Base-by-base conservation (phyloP, 345 rosid species). In the Ricinus communis region DNA sequence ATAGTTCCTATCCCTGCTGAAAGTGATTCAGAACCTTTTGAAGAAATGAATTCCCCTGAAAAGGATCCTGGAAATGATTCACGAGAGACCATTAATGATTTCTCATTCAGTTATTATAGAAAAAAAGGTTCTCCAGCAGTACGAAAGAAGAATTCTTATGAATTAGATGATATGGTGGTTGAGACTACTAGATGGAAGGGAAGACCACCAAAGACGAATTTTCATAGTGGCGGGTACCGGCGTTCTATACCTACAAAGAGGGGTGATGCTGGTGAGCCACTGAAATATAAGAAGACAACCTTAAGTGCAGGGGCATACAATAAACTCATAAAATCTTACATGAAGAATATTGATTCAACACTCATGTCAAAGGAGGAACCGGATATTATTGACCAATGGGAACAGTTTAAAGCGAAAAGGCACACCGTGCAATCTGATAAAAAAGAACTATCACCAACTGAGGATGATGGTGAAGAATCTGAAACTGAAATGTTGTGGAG, bases 401-500 rank as follows among this genome's bases (percentile, higher is more conserved):
- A 88, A 58, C 82, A 84, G 71, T 86, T 88, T 47, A 86, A 84
- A 79, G 74, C 82, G 25, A 82, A 80, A 43, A 79, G 33, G 22
- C 19, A 56, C 21, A 21, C 75, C 9, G 78, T 68, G 31, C 72
- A 75, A 46, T 68, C 60, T 7, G 71, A 62, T 31, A 81, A 79
- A 72, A 76, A 22, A 15, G 87, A 85, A 62, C 62, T 76, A 31
- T 76, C 70, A 36, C 36, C 58, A 38, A 72, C 72, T 0, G 83
- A 85, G 71, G 90, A 83, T 65, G 91, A 90, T 3, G 91, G 75
- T 71, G 90, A 95, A 69, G 57, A 69, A n/a, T 86, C 94, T 8
- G 98, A 90, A 74, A 77, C 61, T 33, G 96, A 93, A 41, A 81
- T 89, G 83, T 77, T 93, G 73, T 93, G 98, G 99, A 86, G 79